Conservation (phyloP, 306 rosid genomes). For the Arachis stenosperma region DNA sequence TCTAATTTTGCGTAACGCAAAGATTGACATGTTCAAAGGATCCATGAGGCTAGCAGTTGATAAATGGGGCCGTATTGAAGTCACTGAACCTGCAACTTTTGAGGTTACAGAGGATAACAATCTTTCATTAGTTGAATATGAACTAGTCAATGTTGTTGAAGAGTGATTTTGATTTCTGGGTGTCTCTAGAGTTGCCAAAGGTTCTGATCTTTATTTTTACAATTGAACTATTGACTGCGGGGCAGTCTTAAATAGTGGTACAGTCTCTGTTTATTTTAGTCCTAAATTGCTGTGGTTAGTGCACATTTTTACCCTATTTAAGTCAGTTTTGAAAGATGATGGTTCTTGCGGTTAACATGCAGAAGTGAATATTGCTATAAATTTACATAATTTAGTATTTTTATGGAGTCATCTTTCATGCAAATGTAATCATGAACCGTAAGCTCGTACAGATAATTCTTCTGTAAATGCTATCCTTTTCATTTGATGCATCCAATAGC, state of each 20-base stretch:
- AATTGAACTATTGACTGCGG: conserved; percentile 44
- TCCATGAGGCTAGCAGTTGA: conserved; percentile 93
- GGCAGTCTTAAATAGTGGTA: conserved; percentile 48
- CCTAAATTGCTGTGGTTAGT: conserved; percentile 35
- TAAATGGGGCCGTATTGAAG: conserved; percentile 90
- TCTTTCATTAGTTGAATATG: conserved; percentile 87
- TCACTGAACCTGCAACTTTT: conserved; percentile 65
- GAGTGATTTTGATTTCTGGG: conserved; percentile 50
- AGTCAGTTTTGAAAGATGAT: conserved; percentile 24
- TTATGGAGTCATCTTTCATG: background rate
- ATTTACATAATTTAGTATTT: background rate
- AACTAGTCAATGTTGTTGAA: conserved; percentile 73
- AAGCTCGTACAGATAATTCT: background rate
- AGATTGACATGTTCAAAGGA: conserved; percentile 95
- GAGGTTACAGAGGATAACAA: conserved; percentile 83
- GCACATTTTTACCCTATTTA: conserved; percentile 21
- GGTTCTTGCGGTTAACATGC: conserved; percentile 24
- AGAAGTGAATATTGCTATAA: conserved; percentile 29
- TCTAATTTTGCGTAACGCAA: conserved; percentile 75
- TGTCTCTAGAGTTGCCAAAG: conserved; percentile 40
- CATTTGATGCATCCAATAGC: background rate
- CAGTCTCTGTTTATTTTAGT: conserved; percentile 43
- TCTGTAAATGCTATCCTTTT: background rate
- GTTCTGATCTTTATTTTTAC: conserved; percentile 46
- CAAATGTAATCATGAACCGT: conserved; percentile 1